Evolutionary conservation across 1,139 yeast genomes (phyloP).

Genomic region (Taphrina pruni): DNA sequence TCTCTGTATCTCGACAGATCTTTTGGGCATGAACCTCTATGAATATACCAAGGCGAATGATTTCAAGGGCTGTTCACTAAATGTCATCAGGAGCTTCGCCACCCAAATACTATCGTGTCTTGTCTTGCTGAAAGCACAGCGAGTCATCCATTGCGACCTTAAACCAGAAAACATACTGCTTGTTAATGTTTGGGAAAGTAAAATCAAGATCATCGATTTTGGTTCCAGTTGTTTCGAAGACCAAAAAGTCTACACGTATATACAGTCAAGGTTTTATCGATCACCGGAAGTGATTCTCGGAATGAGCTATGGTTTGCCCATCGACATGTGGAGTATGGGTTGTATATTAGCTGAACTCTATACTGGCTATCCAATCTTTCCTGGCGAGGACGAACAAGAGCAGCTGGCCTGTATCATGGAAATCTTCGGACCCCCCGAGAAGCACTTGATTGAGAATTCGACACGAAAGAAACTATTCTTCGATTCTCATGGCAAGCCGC

Average conservation of each 20-base stretch:
- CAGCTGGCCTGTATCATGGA: constrained; percentile 66
- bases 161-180: constrained; percentile 93
- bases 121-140: constrained; percentile 61
- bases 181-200: constrained; percentile 80
- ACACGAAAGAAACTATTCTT: constrained; percentile 53
- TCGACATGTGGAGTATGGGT: constrained; percentile 83
- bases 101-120: constrained; percentile 66
- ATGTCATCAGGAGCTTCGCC: constrained; percentile 59
- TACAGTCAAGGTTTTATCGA: constrained; percentile 92
- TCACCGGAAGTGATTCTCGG: constrained; percentile 88
- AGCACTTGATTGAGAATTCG: constrained; percentile 53
- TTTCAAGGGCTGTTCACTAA: constrained; percentile 67
- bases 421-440: constrained; percentile 67
- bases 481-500: constrained; percentile 57
- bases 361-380: constrained; percentile 70
- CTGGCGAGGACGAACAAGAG: constrained; percentile 72
- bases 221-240: constrained; percentile 94
- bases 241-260: constrained; percentile 87
- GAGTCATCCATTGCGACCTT: constrained; percentile 80
- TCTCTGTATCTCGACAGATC: constrained; percentile 78
- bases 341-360: constrained; percentile 70
- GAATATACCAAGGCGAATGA: constrained; percentile 67
- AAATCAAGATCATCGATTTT: constrained; percentile 90
- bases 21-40: constrained; percentile 70
- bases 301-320: constrained; percentile 68